These are phyloP conservation scores for Spizellomyces punctatus DNA, from an alignment of 192 early-diverging fungal species.

Conservation along the genomic window DNA sequence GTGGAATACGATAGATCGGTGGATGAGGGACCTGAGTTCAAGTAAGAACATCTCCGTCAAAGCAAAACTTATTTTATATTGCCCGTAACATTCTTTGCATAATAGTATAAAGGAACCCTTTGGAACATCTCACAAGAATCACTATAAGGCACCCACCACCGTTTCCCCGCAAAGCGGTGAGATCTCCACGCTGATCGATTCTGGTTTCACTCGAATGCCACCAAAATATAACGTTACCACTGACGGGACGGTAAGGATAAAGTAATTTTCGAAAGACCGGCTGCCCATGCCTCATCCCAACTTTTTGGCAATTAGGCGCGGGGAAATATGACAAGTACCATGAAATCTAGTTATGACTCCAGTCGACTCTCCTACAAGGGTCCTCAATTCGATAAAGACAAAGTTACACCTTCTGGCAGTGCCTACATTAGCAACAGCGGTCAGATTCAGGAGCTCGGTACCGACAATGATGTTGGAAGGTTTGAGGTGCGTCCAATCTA, in stretches of 20 bases:
- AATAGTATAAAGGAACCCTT: conserved; percentile 39
- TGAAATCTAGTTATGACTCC: conserved; percentile 29
- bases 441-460: conserved; percentile 36
- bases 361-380: conserved; percentile 33
- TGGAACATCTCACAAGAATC: conserved; percentile 33
- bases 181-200: conserved; percentile 37
- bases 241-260: conserved; percentile 41
- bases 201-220: conserved; percentile 46
- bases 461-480: conserved; percentile 22
- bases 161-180: conserved; percentile 12
- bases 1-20: conserved; percentile 49
- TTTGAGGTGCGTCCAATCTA: conserved; percentile 23
- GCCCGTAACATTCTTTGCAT: not conserved
- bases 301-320: not conserved
- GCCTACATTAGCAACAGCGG: conserved; percentile 43
- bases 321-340: conserved; percentile 13
- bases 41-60: conserved; percentile 11
- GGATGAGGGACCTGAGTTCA: conserved; percentile 45
- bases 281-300: too few relatives aligned
- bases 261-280: not conserved
- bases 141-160: conserved; percentile 11
- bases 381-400: conserved; percentile 28
- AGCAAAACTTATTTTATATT: not conserved
- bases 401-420: conserved; percentile 34
- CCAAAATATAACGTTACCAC: conserved; percentile 41